Base-by-base conservation (phyloP, 1,139 yeast species). In the Taphrina deformans region DNA sequence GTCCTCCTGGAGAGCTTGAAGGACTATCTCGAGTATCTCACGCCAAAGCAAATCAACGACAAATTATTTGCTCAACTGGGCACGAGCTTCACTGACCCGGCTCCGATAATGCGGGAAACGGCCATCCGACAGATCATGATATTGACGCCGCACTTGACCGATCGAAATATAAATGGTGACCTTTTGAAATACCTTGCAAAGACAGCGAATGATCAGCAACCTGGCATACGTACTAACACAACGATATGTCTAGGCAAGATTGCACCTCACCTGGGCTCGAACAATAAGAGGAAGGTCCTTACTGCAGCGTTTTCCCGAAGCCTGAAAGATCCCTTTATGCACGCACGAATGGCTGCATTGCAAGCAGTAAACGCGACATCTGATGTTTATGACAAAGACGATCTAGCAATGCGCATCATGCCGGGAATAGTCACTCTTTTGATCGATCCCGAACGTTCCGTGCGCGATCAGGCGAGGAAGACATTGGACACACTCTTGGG, bases 221-320 rank as follows among this genome's bases (percentile, higher is more conserved):
- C 95, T 0, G 89, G 89, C 26, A 89, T 93, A 21, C 79, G 99
- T 70, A 90, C 93, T 5, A 89, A 90, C 75, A 92, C 98, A 0
- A 83, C 95, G 24, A 82, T 89, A 27, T 81, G 90, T 51, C 82
- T 93, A 27, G 86, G 90, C 29, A 84, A 84, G 67, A 85, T 93
- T 35, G 86, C 96, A 0, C 77, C 81, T 35, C 78, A 81, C 68
- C 82, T 93, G 68, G 86, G 86, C 67, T 77, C 80, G 26, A 77
- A 77, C 23, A 75, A 77, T 1, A 72, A 80, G 21, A 69, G 76
- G 0, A 70, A 85, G 44, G 96, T 93, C 1, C 77, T 93, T 53
- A 86, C 91, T 7, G 90, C 97, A 0, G 98, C 97, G 0, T 87
- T 89, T 71, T 83, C 90, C 1, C 86, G 91, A 72, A 88, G 96